Base-by-base conservation (phyloP, 805 yeast genomes). In the Starmerella asiatica region DNA sequence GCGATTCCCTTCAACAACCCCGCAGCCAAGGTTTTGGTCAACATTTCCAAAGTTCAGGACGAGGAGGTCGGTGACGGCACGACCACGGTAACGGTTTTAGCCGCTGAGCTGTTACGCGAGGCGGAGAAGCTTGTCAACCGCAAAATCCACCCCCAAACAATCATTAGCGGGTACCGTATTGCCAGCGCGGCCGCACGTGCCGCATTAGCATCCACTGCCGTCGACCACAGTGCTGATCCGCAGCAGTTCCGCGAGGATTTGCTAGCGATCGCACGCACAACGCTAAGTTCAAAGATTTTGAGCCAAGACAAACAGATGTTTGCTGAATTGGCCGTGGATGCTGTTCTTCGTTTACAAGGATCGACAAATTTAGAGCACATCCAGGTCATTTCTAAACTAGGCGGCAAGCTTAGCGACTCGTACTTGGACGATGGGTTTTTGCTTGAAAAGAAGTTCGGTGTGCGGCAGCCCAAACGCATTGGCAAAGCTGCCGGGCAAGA, bases 61-160 rank as follows among this genome's bases (percentile, higher is more conserved):
- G 94, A 93, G 44, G 97, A 88, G 61, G 94, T 91, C 48, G 98
- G 98, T 44, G 98, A 88, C 63, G 98, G 98, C 50, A 88, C 98
- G 32, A 88, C 98, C 1, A 79, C 94, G 21, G 98, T 88, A 17
- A 82, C 96, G 0, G 78, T 88, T 24, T 61, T 91, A 42, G 95
- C 97, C 2, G 95, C 96, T 40, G 98, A 91, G 64, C 69, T 91
- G 45, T 71, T 91, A 61, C 75, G 94, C 58, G 96, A 88, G 64
- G 96, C 97, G 26, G 96, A 91, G 62, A 76, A 77, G 58, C 72
- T 91, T 47, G 80, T 91, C 35, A 94, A 85, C 50, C 80, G 78
- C 59, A 86, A 80, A 57, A 91, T 91, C 48, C 98, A 91, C 62
- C 98, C 99, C 29, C 97, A 88, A 62, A 88, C 96, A 4, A 88